Conservation (phyloP, 192 early-diverging fungal genomes). For the Rhizophlyctis rosea region DNA sequence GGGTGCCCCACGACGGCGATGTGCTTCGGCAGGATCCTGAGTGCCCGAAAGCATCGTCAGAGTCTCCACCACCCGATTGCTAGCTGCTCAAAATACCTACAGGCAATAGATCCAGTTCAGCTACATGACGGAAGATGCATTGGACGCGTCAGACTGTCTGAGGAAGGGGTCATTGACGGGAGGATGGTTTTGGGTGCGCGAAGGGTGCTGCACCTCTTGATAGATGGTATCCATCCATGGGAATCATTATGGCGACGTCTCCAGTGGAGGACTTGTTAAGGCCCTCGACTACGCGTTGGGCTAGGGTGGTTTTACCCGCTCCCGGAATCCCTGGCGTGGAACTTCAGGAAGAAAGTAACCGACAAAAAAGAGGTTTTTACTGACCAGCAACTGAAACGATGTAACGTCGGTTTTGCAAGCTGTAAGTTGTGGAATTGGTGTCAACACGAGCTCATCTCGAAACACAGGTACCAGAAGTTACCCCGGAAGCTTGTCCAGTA, state of each 20-base stretch:
- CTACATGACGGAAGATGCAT: slow-evolving; percentile 1
- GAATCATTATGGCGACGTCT: slow-evolving; percentile 33
- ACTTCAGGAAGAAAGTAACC: too few relatives aligned
- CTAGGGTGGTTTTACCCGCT: slow-evolving; percentile 44
- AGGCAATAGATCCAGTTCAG: neutral
- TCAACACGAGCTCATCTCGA: too few relatives aligned
- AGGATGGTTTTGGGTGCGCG: too few relatives aligned
- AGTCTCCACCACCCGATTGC: neutral
- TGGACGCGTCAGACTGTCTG: neutral
- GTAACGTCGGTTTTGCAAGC: too few relatives aligned
- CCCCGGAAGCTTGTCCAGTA: too few relatives aligned
- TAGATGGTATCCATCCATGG: slow-evolving; percentile 63
- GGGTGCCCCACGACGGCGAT: slow-evolving; percentile 48
- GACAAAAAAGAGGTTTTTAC: too few relatives aligned
- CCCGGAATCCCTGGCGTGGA: slow-evolving; percentile 44
- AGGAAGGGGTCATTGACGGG: too few relatives aligned
- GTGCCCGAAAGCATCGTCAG: neutral
- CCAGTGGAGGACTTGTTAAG: slow-evolving; percentile 12
- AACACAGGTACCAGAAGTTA: too few relatives aligned
- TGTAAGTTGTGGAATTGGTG: too few relatives aligned
- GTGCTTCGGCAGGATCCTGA: slow-evolving; percentile 36
- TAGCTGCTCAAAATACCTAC: neutral
- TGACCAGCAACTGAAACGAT: too few relatives aligned
- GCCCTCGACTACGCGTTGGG: slow-evolving; percentile 4
- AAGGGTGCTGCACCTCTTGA: slow-evolving; percentile 25